phyloP scores from a whole-genome alignment of 2,329 filamentous ascomycete species.

The Penicillium sp. region DNA sequence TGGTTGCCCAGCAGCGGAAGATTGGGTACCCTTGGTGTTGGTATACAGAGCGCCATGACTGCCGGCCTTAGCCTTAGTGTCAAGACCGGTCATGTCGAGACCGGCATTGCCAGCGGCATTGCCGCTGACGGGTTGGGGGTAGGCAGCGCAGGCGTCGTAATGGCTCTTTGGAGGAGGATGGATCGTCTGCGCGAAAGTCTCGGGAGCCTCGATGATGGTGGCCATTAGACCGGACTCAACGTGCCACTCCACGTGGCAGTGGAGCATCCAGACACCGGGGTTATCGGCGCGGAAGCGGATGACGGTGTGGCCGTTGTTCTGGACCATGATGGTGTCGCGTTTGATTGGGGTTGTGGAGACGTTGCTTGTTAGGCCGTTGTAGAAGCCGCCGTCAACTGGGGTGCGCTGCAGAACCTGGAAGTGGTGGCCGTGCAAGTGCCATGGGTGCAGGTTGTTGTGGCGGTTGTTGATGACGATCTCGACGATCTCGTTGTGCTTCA shows the following conservation, averaged over 20 bases:
- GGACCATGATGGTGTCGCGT: slow-evolving; percentile 37
- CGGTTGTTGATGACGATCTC: slow-evolving; percentile 39
- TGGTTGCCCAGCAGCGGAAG: not conserved
- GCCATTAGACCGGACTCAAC: slow-evolving; percentile 31
- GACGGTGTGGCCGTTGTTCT: slow-evolving; percentile 31
- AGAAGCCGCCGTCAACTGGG: slow-evolving; percentile 25
- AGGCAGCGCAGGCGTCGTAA: slow-evolving; percentile 22
- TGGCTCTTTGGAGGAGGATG: slow-evolving; percentile 21
- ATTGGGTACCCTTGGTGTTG: not conserved
- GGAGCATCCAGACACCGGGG: slow-evolving; percentile 37
- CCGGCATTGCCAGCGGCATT: slow-evolving; percentile 26
- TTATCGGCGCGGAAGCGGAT: slow-evolving; percentile 38
- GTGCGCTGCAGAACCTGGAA: slow-evolving; percentile 45
- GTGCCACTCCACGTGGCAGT: slow-evolving; percentile 40
- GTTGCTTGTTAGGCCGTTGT: slow-evolving; percentile 24
- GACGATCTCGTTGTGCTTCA: slow-evolving; percentile 56
- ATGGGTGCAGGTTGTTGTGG: slow-evolving; percentile 42
- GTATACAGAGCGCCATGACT: slow-evolving; percentile 20
- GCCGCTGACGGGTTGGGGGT: slow-evolving; percentile 18
- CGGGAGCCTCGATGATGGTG: slow-evolving; percentile 34
- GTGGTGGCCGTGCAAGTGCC: slow-evolving; percentile 54
- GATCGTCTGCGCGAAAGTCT: slow-evolving; percentile 20
- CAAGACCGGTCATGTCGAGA: slow-evolving; percentile 14
- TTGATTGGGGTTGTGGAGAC: slow-evolving; percentile 27
- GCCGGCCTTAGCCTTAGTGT: slow-evolving; percentile 6